These are phyloP conservation scores for Venturia carpophila DNA, from an alignment of 2,329 filamentous ascomycete species.

Conservation along the genomic window DNA sequence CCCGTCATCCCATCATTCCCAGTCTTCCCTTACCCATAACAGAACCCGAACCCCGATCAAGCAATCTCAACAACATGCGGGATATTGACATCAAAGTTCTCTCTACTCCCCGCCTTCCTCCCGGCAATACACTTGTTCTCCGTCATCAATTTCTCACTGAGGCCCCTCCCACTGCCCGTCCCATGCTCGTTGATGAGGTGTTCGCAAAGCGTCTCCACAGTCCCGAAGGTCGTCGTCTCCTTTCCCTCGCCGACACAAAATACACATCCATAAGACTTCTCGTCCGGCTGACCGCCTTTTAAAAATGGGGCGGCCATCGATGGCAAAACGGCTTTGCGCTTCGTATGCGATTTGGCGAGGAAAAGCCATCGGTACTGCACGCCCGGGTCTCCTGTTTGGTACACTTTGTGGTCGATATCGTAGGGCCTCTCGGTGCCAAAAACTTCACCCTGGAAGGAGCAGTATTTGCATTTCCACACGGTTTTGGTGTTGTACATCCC, in stretches of 20 bases:
- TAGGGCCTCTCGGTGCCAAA: conserved; percentile 24
- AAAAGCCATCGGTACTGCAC: conserved; percentile 34
- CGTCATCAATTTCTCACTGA: conserved; percentile 25
- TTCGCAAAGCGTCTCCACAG: conserved; percentile 33
- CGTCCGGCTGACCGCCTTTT: conserved; percentile 13
- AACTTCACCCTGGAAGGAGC: conserved; percentile 29
- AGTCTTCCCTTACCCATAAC: background rate
- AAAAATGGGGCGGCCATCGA: background rate
- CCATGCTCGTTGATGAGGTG: conserved; percentile 33
- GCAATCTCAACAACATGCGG: conserved; percentile 14
- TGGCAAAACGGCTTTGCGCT: conserved; percentile 20
- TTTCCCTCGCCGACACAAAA: conserved; percentile 30
- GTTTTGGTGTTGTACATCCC: conserved; percentile 31
- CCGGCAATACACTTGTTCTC: conserved; percentile 32
- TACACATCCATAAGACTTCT: conserved; percentile 30
- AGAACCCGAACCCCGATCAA: background rate
- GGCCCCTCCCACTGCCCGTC: conserved; percentile 21
- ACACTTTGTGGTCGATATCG: conserved; percentile 27
- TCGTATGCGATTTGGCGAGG: conserved; percentile 32
- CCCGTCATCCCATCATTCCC: background rate
- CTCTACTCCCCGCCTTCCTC: conserved; percentile 26
- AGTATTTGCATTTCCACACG: conserved; percentile 31
- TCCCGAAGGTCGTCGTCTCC: conserved; percentile 30
- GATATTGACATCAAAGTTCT: conserved; percentile 34
- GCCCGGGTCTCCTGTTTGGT: conserved; percentile 15